Percentiles rank a stretch among this genome's conserved stretches.
Conservation (phyloP, 2,329 filamentous ascomycete genomes). For the Pseudopithomyces maydicus region DNA sequence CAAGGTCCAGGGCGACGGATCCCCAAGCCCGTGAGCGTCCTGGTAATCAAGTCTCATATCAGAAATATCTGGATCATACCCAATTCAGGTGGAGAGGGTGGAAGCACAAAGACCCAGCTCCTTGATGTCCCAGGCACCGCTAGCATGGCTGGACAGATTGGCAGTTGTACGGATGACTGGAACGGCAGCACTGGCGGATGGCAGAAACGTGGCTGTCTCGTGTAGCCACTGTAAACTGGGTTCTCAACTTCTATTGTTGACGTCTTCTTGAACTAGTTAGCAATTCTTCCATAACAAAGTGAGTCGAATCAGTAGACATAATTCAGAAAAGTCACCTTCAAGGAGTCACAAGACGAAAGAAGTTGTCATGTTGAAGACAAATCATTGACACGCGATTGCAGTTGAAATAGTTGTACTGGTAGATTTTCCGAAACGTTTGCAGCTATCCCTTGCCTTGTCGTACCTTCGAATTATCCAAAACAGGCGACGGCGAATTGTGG, state of each 20-base stretch:
- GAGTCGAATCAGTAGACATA: too few relatives aligned
- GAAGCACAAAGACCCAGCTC: background rate
- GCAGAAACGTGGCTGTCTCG: constrained; percentile 9
- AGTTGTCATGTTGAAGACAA: too few relatives aligned
- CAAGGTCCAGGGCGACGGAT: constrained; percentile 3
- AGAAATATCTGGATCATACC: constrained; percentile 3
- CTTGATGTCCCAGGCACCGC: background rate
- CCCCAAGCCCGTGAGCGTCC: background rate
- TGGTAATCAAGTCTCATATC: background rate
- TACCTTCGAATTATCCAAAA: background rate
- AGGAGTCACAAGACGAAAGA: too few relatives aligned
- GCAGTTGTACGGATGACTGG: constrained; percentile 3
- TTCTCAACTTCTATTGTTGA: background rate
- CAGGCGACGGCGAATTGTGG: background rate
- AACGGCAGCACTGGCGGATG: background rate
- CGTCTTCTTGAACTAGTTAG: too few relatives aligned
- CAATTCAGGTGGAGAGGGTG: background rate
- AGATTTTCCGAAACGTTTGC: background rate
- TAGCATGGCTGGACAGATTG: background rate
- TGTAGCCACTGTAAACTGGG: background rate
- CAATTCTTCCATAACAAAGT: too few relatives aligned
- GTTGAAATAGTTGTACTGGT: background rate
- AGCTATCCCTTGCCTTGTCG: constrained; percentile 1
- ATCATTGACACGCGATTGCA: background rate
- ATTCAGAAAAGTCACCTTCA: too few relatives aligned